Evolutionary conservation across 2,329 filamentous ascomycete species (phyloP).

Genomic region (Bipolaris sorokiniana): DNA sequence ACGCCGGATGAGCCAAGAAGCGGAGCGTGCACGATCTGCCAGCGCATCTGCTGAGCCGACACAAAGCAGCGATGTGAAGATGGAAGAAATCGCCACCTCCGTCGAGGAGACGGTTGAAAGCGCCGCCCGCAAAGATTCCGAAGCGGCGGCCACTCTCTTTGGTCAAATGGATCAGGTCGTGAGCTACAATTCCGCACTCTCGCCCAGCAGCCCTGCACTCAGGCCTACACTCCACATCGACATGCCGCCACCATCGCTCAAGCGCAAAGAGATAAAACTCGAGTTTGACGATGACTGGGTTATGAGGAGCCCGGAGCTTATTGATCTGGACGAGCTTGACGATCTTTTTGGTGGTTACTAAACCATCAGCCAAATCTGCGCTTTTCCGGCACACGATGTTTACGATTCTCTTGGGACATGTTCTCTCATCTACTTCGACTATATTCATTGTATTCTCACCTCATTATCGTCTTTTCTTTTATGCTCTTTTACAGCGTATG

Average conservation of each 20-base stretch:
- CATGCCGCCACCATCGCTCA: conserved; percentile 40
- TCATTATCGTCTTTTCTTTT: conserved; percentile 22
- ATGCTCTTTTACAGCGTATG: conserved; percentile 23
- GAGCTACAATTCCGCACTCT: conserved; percentile 45
- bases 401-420: conserved; percentile 40
- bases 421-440: conserved; percentile 35
- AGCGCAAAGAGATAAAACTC: conserved; percentile 43
- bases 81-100: conserved; percentile 48
- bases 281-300: conserved; percentile 39
- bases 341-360: conserved; percentile 18
- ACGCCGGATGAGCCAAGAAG: conserved; percentile 55
- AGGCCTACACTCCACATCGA: conserved; percentile 47
- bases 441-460: conserved; percentile 24
- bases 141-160: conserved; percentile 58
- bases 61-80: conserved; percentile 37
- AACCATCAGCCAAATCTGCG: conserved; percentile 9
- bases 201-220: conserved; percentile 55
- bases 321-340: conserved; percentile 85
- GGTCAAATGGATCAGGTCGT: conserved; percentile 52
- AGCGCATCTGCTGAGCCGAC: conserved; percentile 47
- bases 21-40: conserved; percentile 49
- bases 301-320: conserved; percentile 77
- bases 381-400: conserved; percentile 31
- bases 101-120: conserved; percentile 56
- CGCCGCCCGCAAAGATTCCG: conserved; percentile 57